A percentile compares a stretch with the other conserved stretches of the same genome.
phyloP scores from a whole-genome alignment of 2,329 filamentous ascomycete genomes.

The Chaetomium sp. region DNA sequence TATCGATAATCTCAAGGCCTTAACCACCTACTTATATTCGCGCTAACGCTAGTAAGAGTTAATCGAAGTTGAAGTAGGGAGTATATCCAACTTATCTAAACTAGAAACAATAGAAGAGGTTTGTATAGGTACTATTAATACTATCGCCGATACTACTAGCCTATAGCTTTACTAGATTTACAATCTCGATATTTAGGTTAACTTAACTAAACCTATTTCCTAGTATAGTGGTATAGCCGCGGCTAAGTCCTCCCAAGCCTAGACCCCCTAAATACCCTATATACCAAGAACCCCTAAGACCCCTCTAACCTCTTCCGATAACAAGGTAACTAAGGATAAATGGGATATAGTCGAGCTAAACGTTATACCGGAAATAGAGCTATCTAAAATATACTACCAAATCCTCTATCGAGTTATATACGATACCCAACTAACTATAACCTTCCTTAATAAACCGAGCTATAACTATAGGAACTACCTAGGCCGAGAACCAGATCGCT shows the following conservation, averaged over 20 bases:
- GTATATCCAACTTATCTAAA: not conserved
- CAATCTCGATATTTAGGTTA: not conserved
- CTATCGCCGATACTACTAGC: slow-evolving; percentile 8
- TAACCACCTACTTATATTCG: not conserved
- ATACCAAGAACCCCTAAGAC: not conserved
- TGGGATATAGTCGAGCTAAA: not conserved
- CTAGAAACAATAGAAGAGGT: slow-evolving; percentile 7
- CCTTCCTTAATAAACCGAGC: not conserved
- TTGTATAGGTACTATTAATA: not conserved
- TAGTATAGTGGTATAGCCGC: too few relatives aligned
- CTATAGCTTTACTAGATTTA: not conserved
- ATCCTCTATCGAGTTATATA: not conserved
- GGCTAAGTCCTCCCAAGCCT: not conserved
- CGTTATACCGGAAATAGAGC: not conserved
- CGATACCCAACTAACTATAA: not conserved
- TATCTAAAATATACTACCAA: not conserved
- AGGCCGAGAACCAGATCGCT: not conserved
- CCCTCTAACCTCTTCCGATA: too few relatives aligned
- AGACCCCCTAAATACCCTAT: not conserved
- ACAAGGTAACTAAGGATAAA: too few relatives aligned
- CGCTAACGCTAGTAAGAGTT: not conserved
- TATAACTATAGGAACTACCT: not conserved
- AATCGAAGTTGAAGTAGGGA: not conserved
- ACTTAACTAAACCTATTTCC: not conserved
- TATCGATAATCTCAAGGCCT: slow-evolving; percentile 3